Evolutionary conservation across 306 rosid species (phyloP), one percentile per base, ranked within the genome.

Genomic region (Abrus precatorius): DNA sequence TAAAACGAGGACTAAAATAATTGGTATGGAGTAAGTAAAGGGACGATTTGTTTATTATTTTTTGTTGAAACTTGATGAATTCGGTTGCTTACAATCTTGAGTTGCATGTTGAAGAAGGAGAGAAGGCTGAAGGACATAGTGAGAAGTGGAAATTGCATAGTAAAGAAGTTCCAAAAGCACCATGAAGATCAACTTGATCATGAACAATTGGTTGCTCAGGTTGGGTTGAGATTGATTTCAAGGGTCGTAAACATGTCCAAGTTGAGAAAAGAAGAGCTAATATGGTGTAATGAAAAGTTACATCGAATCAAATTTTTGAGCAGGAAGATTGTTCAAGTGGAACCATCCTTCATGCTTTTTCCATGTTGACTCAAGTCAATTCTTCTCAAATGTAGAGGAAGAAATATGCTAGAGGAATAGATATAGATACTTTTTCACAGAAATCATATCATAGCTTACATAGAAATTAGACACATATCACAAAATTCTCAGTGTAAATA

Each of bases 261-360:
- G 40, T 73, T 94, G 50, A 90, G 89, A 32, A 76, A 74, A 75
- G 93, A 92, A 68, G 97, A 90, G 32, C 52, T 92, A 34, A 70
- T 87, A 14, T 92, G 98, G 98, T 94, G 97, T 59, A 81, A 50
- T 56, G 89, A 86, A 55, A 94, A 94, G 75, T 80, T 94, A 30
- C 81, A 74, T 38, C 77, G 86, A 27, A 77, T 92, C 64, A 85
- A 69, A 61, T 85, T 92, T 61, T 80, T 83, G 74, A 85, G 83
- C 82, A 87, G 86, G 84, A 86, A 83, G 87, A 70, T 78, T 9
- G 87, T 92, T 10, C 90, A 84, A 52, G 78, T 92, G 80, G 92
- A 94, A 50, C 92, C 98, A 61, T 84, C 92, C 1, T 87, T 91
- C 84, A 74, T 84, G 86, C 93, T 91, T 60, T 91, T 91, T 69